Conservation (phyloP, 306 rosid genomes). For the Sesbania bispinosa region DNA sequence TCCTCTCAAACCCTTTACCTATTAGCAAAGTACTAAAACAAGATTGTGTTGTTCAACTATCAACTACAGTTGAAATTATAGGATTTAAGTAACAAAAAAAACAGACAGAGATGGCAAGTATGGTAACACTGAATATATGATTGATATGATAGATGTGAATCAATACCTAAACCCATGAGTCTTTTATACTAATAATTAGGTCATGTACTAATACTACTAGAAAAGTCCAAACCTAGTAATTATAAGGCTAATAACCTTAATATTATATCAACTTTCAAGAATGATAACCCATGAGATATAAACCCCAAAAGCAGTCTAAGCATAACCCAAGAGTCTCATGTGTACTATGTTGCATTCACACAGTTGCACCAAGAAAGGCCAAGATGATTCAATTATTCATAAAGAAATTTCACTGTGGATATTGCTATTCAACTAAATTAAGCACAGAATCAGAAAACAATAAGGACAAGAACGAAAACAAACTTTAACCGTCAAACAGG, state of each 20-base stretch:
- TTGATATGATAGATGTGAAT: not conserved
- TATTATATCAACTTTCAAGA: no score
- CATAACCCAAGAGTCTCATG: not conserved
- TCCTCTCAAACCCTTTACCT: no score
- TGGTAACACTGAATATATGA: not conserved
- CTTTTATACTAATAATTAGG: not conserved
- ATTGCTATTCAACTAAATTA: not conserved
- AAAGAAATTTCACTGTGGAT: not conserved
- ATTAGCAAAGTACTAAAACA: no score
- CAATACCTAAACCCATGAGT: not conserved
- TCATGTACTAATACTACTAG: not conserved
- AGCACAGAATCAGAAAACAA: not conserved
- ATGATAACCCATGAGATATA: not conserved
- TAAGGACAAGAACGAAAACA: not conserved
- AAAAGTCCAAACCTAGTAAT: no score
- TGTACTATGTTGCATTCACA: not conserved
- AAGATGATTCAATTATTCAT: not conserved
- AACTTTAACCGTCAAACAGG: slow-evolving; percentile 6
- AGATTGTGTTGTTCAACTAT: no score
- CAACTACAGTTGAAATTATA: not conserved
- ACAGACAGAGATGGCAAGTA: not conserved
- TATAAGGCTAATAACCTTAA: no score
- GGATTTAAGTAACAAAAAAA: not conserved
- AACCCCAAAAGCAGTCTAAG: not conserved
- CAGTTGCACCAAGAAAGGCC: not conserved